Percentiles rank a stretch among this genome's conserved stretches.
phyloP scores from a whole-genome alignment of 1,284 basidiomycete species.

The Meira nashicola region DNA sequence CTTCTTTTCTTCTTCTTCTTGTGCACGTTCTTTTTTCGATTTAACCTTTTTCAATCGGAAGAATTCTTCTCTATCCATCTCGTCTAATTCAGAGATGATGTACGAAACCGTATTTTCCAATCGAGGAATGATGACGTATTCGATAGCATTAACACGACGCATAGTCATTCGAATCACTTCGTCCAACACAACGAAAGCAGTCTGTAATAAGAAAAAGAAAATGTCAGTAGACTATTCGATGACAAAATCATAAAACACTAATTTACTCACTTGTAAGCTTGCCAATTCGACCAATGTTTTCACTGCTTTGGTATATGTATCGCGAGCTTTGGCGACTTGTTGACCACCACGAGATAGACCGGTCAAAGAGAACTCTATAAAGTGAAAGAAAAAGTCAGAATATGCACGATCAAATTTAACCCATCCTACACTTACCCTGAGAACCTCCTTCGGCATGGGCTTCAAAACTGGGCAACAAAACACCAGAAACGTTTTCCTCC shows the following conservation, averaged over 20 bases:
- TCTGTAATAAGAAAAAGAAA: constrained; percentile 59
- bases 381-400: neutral
- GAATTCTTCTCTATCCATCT: constrained; percentile 52
- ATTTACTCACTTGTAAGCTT: constrained; percentile 63
- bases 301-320: constrained; percentile 94
- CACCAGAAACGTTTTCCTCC: constrained; percentile 98
- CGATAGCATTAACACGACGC: constrained; percentile 95
- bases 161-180: constrained; percentile 98
- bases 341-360: constrained; percentile 95
- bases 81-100: constrained; percentile 49
- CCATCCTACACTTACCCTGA: neutral
- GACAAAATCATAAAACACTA: neutral
- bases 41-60: constrained; percentile 50
- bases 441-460: constrained; percentile 13
- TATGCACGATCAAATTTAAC: neutral
- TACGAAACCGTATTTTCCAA: constrained; percentile 90
- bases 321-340: constrained; percentile 85
- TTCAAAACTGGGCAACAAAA: constrained; percentile 88
- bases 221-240: neutral
- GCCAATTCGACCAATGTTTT: constrained; percentile 96
- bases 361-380: constrained; percentile 89
- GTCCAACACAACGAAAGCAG: constrained; percentile 96
- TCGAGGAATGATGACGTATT: constrained; percentile 92
- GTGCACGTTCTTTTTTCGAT: constrained; percentile 36
- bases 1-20: constrained; percentile 12